Conservation (phyloP, 2,329 filamentous ascomycete species). For the Talaromyces funiculosus region DNA sequence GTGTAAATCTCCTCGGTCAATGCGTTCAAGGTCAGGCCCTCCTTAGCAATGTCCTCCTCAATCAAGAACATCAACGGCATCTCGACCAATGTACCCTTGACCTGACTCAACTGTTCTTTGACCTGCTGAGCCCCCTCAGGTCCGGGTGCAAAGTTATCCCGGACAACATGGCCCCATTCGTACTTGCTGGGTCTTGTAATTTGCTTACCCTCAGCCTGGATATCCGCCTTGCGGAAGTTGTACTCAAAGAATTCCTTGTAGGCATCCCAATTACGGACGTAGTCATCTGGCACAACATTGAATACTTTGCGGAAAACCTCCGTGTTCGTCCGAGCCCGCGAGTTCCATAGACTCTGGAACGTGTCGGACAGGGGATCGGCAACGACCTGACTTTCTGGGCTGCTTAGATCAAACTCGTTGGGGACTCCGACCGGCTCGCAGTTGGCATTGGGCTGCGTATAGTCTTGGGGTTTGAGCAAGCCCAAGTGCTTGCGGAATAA, state of each 20-base stretch:
- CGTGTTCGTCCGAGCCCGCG: conserved; percentile 54
- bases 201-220: conserved; percentile 40
- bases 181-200: conserved; percentile 50
- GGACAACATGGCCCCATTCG: conserved; percentile 81
- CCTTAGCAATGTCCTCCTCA: conserved; percentile 79
- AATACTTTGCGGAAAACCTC: conserved; percentile 57
- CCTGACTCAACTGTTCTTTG: conserved; percentile 61
- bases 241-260: conserved; percentile 60
- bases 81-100: conserved; percentile 71
- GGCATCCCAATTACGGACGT: conserved; percentile 53
- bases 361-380: conserved; percentile 54
- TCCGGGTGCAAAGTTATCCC: conserved; percentile 60
- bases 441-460: conserved; percentile 55
- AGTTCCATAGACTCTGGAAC: conserved; percentile 54
- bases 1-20: conserved; percentile 71
- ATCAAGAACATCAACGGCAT: conserved; percentile 88
- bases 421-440: conserved; percentile 53
- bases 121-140: conserved; percentile 65
- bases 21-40: conserved; percentile 66
- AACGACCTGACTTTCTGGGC: conserved; percentile 46
- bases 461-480: conserved; percentile 66
- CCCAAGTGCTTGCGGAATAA: conserved; percentile 91
- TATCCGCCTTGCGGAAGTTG: conserved; percentile 47
- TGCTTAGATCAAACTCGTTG: conserved; percentile 51
- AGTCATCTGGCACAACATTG: conserved; percentile 57